A percentile compares a stretch with the other conserved stretches of the same genome.
Evolutionary conservation across 2,329 filamentous ascomycete species (phyloP).

Genomic region (Aspergillus calidoustus): DNA sequence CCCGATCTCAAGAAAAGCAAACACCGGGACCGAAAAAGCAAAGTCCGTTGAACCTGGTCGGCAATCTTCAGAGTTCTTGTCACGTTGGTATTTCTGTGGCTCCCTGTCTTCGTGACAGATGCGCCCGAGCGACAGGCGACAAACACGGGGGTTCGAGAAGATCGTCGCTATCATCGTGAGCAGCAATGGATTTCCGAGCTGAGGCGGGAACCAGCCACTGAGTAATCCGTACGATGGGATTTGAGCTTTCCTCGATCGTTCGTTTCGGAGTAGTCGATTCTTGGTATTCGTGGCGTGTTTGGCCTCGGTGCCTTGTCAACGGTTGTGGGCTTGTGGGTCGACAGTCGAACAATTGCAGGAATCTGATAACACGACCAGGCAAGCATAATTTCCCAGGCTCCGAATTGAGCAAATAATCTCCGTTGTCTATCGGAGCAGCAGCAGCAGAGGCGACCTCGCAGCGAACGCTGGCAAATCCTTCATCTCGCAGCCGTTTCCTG

Average conservation of each 20-base stretch:
- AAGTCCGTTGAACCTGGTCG: neutral
- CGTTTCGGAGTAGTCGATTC: neutral
- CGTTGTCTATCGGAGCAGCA: neutral
- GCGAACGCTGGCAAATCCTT: neutral
- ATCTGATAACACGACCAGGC: constrained; percentile 4
- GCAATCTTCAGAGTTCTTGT: neutral
- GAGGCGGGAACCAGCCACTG: neutral
- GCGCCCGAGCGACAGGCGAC: neutral
- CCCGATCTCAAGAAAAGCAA: neutral
- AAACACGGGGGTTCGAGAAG: neutral
- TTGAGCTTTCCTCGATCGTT: neutral
- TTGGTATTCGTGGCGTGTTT: neutral
- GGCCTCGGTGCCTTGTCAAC: neutral
- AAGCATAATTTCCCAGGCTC: neutral
- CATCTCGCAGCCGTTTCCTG: constrained; percentile 11
- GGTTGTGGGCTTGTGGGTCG: neutral
- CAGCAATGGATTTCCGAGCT: neutral
- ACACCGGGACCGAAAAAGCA: neutral
- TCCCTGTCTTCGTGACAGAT: neutral
- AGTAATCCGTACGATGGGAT: neutral
- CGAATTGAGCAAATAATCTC: constrained; percentile 10
- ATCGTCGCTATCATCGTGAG: neutral
- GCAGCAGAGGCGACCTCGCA: neutral
- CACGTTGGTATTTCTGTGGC: neutral
- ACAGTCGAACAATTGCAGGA: neutral